Conservation (phyloP, 352 stramenopile genomes). For the Blastocystis sp. region DNA sequence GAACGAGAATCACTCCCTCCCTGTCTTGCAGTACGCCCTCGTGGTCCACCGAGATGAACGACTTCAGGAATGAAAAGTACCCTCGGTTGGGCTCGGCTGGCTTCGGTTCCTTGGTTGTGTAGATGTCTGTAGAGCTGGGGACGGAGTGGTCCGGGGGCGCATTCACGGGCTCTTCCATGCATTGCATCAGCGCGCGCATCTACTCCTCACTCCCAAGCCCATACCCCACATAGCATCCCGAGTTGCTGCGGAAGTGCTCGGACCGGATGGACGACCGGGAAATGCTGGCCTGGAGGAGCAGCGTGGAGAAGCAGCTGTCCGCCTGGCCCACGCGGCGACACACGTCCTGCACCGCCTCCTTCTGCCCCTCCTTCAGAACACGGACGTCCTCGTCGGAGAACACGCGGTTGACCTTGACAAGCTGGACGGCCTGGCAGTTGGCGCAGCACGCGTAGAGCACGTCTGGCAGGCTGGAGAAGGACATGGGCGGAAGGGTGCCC, state of each 20-base stretch:
- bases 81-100: background rate
- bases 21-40: background rate
- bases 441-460: background rate
- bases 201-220: background rate
- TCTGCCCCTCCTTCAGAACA: background rate
- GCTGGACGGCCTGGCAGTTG: background rate
- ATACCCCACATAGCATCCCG: conserved; percentile 4
- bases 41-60: conserved; percentile 25
- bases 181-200: conserved; percentile 13
- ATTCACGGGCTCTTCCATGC: conserved; percentile 28
- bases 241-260: background rate
- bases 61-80: conserved; percentile 66
- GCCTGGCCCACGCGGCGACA: background rate
- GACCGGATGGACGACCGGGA: background rate
- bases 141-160: background rate
- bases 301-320: background rate
- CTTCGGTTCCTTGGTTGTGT: conserved; percentile 13
- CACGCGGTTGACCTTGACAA: conserved; percentile 2
- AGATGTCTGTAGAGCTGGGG: conserved; percentile 21
- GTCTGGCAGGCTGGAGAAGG: background rate
- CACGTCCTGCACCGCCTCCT: background rate
- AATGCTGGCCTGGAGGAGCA: background rate
- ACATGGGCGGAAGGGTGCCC: background rate
- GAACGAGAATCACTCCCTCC: conserved; percentile 44
- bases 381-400: conserved; percentile 9